phyloP scores from a whole-genome alignment of 1,284 basidiomycete species.

The Rhodotorula sp. region DNA sequence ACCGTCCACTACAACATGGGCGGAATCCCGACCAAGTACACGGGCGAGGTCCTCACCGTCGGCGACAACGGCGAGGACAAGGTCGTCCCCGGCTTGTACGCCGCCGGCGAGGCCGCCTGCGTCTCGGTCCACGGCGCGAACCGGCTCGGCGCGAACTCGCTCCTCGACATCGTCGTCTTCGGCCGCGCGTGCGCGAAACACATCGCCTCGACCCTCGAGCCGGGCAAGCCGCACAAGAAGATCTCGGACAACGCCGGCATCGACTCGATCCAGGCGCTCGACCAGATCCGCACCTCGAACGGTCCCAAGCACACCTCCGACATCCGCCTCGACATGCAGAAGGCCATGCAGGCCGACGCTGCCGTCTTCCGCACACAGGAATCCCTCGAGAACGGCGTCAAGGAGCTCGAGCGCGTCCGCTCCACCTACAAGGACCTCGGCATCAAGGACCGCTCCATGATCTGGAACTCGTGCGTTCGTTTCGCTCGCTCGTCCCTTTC shows the following conservation, averaged over 20 bases:
- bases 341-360: slow-evolving; percentile 72
- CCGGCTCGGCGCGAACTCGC: slow-evolving; percentile 98
- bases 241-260: slow-evolving; percentile 86
- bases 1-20: slow-evolving; percentile 80
- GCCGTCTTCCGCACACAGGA: slow-evolving; percentile 72
- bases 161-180: slow-evolving; percentile 98
- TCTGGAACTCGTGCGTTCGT: slow-evolving; percentile 97
- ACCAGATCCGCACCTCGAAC: slow-evolving; percentile 76
- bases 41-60: slow-evolving; percentile 88
- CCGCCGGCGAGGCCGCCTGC: slow-evolving; percentile 97
- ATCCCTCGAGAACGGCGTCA: slow-evolving; percentile 86
- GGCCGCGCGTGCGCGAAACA: slow-evolving; percentile 98
- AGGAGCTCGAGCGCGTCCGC: slow-evolving; percentile 82
- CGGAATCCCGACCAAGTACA: slow-evolving; percentile 98
- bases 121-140: slow-evolving; percentile 99
- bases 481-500: too few relatives aligned
- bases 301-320: slow-evolving; percentile 84
- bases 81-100: slow-evolving; percentile 94
- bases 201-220: slow-evolving; percentile 85
- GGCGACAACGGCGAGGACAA: slow-evolving; percentile 88
- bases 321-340: slow-evolving; percentile 94
- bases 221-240: slow-evolving; percentile 86
- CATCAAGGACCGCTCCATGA: slow-evolving; percentile 97
- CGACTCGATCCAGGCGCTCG: slow-evolving; percentile 81
- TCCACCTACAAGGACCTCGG: slow-evolving; percentile 84